Evolutionary conservation across 345 rosid genomes (phyloP), one percentile per base, ranked within the genome.

Genomic region (Cardamine chenopodiifolia): DNA sequence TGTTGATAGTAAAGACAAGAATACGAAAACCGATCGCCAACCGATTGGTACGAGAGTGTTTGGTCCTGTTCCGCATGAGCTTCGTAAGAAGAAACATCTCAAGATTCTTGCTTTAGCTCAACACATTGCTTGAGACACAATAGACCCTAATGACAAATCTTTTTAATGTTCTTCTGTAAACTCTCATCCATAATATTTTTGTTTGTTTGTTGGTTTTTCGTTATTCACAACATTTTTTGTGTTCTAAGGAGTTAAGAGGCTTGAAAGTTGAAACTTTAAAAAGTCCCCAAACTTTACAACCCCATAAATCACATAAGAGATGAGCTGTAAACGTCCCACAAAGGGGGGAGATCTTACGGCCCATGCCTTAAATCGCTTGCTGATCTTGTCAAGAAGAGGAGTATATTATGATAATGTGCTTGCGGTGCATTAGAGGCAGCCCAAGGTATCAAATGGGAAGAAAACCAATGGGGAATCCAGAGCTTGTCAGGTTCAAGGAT

Each of bases 31-130:
- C 62, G 87, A 76, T 89, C 45, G 92, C 7, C 90, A 90, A 64
- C 97, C 94, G 1, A 82, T 83, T 32, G 94, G 97, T 72, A 95
- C 91, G 5, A 70, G 98, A 42, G 97, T 95, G 44, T 87, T 86
- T 57, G 96, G 98, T 54, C 96, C 96, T 9, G 94, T 90, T n/a
- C 96, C 99, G 0, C 91, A 96, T 5, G 98, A 92, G 85, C 87
- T 90, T n/a, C 88, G 98, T 77, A 83, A 87, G 89, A 89, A 87
- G 71, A 88, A 82, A 71, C 97, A 90, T 73, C 88, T 89, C 79
- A 92, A 89, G 82, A 90, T 92, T 68, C 88, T 96, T 70, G 83
- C 96, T 35, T 69, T 92, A 75, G 98, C 99, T 11, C 72, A 83
- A 82, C 92, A 92, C 82, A 83, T 92, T 77, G 96, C 92, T n/a